Base-by-base conservation (phyloP, 2,329 filamentous ascomycete species). In the Xylaria digitata region DNA sequence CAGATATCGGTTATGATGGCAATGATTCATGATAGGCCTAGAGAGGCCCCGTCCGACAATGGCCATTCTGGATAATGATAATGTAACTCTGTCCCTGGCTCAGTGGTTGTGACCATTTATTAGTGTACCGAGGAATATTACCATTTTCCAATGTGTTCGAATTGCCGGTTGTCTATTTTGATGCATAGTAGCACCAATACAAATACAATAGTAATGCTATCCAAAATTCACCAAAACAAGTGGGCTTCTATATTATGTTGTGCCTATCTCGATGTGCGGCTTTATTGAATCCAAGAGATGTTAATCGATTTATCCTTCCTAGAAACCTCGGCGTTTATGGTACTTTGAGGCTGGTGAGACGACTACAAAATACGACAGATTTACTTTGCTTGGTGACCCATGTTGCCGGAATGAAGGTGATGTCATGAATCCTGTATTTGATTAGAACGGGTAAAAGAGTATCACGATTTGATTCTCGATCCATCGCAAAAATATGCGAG, bases 351-450 rank as follows among this genome's bases (percentile, higher is more conserved):
- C n/a, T 40, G 15, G 34, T 26, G 26, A 26, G 26, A 26, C 26
- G 3, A 26, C 26, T 2, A 26, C 26, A 26, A 26, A 26, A 26
- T 26, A 26, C 40, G 17, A 54, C 19, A 26, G 17, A 60, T 40
- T 42, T 30, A 40, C 6, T 46, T 26, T 7, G 13, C 26, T 21
- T 48, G 1, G 23, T 60, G 13, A 54, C n/a, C 11, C 45, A 49
- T 48, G 26, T 40, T 8, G 42, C 45, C 19, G 19, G 48, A 64
- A 63, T 45, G 32, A 50, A 21, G 17, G n/a, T 46, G 48, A 54
- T 55, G 48, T 53, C 46, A 50, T 43, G 23, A 52, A 26, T n/a
- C 1, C 8, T 43, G 30, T 34, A 15, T 19, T 43, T 40, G 37
- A 13, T 15, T 15, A 15, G 11, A 3, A 40, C 13, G 13, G 11